Base-by-base conservation (phyloP, 2,329 filamentous ascomycete species). In the Penicillium carneum region DNA sequence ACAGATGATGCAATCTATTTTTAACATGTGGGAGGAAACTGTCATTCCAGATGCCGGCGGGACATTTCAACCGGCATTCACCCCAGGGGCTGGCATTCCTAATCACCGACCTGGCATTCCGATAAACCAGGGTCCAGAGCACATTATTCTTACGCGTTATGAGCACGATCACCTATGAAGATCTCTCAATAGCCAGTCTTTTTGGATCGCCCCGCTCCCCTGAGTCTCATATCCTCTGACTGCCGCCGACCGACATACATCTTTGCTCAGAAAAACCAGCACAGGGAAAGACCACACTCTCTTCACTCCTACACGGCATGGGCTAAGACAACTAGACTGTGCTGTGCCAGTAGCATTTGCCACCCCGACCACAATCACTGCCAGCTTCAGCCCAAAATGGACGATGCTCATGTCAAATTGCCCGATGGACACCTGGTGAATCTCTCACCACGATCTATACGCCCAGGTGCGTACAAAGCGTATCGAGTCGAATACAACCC, bases 371-470 rank as follows among this genome's bases (percentile, higher is more conserved):
- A 26, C 34, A 39, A 41, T 50, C 36, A 8, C 26, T 23, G 29
- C 49, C 52, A 55, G 46, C 45, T 57, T 51, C 57, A 52, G 46
- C 47, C 57, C 62, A 72, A 62, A 31, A 76, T 76, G 73, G 70
- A 63, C 41, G 59, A 57, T 57, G 63, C 62, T 41, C 56, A 63
- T 45, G 63, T 75, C 47, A 64, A 72, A 61, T 60, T 74, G 46
- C 70, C 72, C 11, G 68, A 71, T 46, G 70, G 69, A 62, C 71
- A 74, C 49, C 56, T 74, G 11, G 67, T 75, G 51, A 75, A 73
- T 50, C 68, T 75, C 38, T 69, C 69, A 39, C 62, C 71, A 39
- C 72, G 72, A 55, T 59, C 62, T 34, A 63, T 63, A 45, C 50
- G 42, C 18, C 42, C 62, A 34, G 46, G 26, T 46, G 50, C 58